Percentiles rank a stretch among this genome's conserved stretches.
These are phyloP conservation scores for Verbena officinalis DNA, from an alignment of 257 asterid species.

Conservation along the genomic window DNA sequence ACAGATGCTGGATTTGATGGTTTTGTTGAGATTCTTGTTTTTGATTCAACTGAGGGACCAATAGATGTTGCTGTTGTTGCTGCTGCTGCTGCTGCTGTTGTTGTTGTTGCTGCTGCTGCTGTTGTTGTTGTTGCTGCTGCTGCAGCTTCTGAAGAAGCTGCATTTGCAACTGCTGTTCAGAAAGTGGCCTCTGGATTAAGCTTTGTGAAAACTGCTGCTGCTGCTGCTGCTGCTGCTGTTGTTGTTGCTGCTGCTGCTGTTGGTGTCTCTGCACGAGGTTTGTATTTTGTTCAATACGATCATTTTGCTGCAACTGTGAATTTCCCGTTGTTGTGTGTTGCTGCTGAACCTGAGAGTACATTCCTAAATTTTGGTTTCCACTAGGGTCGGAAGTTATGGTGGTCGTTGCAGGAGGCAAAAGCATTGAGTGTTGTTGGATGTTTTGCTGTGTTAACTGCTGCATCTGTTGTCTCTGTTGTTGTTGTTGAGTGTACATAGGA, in stretches of 20 bases:
- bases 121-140: constrained; percentile 71
- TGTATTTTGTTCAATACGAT: constrained; percentile 56
- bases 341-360: constrained; percentile 66
- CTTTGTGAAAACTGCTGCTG: too few species aligned
- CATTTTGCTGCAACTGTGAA: constrained; percentile 48
- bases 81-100: constrained; percentile 59
- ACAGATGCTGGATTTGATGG: constrained; percentile 52
- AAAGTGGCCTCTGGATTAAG: too few species aligned
- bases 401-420: constrained; percentile 42
- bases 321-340: constrained; percentile 32
- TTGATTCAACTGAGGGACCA: constrained; percentile 58
- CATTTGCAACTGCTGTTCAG: constrained; percentile 55
- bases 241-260: not conserved
- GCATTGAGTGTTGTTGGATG: constrained; percentile 39
- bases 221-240: too few species aligned
- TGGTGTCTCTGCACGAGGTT: constrained; percentile 56
- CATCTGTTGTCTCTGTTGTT: constrained; percentile 42
- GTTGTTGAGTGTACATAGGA: constrained; percentile 40
- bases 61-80: too few species aligned
- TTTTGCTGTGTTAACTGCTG: constrained; percentile 30
- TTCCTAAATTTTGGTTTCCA: constrained; percentile 40
- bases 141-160: constrained; percentile 61
- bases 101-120: constrained; percentile 80
- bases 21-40: constrained; percentile 63
- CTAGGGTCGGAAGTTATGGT: constrained; percentile 42